Percentiles rank a stretch among this genome's conserved stretches.
phyloP scores from a whole-genome alignment of 371 early-diverging fungal genomes.

The Mucor plumbeus region DNA sequence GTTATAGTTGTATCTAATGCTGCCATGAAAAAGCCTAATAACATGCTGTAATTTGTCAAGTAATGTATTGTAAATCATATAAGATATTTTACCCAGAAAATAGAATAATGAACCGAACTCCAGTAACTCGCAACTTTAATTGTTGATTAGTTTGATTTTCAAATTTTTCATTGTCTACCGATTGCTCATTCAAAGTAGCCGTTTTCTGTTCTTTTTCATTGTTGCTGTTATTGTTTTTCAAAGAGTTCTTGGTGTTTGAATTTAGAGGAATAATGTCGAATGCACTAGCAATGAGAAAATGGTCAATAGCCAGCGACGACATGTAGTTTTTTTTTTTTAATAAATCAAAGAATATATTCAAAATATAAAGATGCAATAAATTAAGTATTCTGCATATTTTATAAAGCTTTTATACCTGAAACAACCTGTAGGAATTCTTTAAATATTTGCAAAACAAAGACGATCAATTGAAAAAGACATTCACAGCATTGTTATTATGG shows the following conservation, averaged over 20 bases:
- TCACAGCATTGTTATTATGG: background rate
- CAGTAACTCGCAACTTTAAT: background rate
- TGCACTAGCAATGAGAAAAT: background rate
- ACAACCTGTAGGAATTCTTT: background rate
- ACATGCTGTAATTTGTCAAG: slow-evolving; percentile 13
- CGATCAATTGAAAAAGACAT: background rate
- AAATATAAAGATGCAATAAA: too few relatives aligned
- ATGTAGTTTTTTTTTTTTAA: too few relatives aligned
- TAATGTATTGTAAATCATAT: too few relatives aligned
- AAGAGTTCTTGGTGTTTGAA: background rate
- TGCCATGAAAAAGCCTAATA: slow-evolving; percentile 65
- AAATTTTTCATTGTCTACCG: background rate
- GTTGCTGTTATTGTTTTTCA: background rate
- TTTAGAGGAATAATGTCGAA: background rate
- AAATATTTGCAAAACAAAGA: background rate
- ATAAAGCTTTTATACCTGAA: too few relatives aligned
- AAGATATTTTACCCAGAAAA: background rate
- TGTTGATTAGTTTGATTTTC: background rate
- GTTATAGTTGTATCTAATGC: slow-evolving; percentile 78
- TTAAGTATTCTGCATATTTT: too few relatives aligned
- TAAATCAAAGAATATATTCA: too few relatives aligned
- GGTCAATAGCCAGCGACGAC: background rate
- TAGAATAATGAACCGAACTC: background rate
- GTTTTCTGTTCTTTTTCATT: background rate
- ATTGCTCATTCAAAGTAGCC: background rate